Conservation (phyloP, 2,329 filamentous ascomycete species). For the Pseudogymnoascus sp. region DNA sequence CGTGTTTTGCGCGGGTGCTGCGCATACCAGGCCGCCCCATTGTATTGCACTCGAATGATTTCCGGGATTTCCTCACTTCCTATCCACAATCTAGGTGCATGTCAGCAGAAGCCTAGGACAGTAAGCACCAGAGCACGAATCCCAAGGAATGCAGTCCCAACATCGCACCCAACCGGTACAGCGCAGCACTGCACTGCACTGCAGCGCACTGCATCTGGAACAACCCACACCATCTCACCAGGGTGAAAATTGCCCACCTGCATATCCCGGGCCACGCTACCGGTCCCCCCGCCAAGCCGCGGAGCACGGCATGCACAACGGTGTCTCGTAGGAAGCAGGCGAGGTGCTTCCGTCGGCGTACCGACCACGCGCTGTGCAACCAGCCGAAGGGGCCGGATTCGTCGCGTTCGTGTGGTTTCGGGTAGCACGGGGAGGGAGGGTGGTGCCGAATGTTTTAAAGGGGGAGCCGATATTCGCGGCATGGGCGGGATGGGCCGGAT, state of each 20-base stretch:
- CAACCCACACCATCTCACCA: not conserved
- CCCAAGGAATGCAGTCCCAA: conserved; percentile 1
- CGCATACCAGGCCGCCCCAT: not conserved
- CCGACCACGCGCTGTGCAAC: not conserved
- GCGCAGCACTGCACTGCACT: not conserved
- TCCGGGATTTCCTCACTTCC: not conserved
- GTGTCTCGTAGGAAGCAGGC: not conserved
- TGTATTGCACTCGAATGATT: not conserved
- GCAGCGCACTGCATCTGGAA: not conserved
- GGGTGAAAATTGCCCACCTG: not conserved
- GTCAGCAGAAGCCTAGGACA: not conserved
- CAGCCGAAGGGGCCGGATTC: not conserved
- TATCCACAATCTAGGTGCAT: not conserved
- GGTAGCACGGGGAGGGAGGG: not conserved
- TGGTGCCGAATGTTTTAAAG: not conserved
- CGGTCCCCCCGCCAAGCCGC: not conserved
- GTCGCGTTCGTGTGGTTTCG: not conserved
- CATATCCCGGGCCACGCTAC: not conserved
- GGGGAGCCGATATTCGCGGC: not conserved
- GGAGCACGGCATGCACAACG: not conserved
- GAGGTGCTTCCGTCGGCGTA: not conserved
- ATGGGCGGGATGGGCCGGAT: not conserved
- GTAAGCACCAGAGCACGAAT: not conserved
- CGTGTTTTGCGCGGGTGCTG: not conserved
- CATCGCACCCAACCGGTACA: not conserved